Conservation (phyloP, 208 protist species). For the Porcisia deanei region DNA sequence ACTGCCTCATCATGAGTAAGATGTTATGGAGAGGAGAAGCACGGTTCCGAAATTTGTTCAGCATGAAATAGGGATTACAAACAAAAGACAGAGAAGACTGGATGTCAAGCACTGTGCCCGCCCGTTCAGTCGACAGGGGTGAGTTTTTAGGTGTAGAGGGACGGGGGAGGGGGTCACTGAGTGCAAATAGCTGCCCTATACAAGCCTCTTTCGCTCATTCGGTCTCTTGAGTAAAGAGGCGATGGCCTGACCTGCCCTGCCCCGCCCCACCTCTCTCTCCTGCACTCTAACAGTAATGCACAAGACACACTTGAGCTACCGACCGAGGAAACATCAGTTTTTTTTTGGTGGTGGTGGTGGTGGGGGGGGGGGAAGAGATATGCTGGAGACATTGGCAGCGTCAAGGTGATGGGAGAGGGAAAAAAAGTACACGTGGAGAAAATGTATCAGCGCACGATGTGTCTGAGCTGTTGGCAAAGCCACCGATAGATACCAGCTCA, state of each 20-base stretch:
- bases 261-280: no score
- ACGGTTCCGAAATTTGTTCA: neutral
- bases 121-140: neutral
- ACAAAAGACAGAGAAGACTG: neutral
- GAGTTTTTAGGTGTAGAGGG: neutral
- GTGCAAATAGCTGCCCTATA: neutral
- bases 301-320: no score
- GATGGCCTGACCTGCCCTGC: no score
- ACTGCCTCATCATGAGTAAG: neutral
- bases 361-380: neutral
- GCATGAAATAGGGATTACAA: neutral
- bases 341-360: no score
- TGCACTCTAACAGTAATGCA: no score
- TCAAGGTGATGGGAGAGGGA: neutral
- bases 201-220: no score
- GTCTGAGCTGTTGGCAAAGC: neutral
- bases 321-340: no score
- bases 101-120: neutral
- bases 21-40: neutral
- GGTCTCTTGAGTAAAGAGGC: no score
- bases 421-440: neutral
- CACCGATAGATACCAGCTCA: neutral
- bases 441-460: neutral
- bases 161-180: neutral
- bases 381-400: neutral